phyloP scores from a whole-genome alignment of 768 basidiomycete genomes.

The Lactarius akahatsu region DNA sequence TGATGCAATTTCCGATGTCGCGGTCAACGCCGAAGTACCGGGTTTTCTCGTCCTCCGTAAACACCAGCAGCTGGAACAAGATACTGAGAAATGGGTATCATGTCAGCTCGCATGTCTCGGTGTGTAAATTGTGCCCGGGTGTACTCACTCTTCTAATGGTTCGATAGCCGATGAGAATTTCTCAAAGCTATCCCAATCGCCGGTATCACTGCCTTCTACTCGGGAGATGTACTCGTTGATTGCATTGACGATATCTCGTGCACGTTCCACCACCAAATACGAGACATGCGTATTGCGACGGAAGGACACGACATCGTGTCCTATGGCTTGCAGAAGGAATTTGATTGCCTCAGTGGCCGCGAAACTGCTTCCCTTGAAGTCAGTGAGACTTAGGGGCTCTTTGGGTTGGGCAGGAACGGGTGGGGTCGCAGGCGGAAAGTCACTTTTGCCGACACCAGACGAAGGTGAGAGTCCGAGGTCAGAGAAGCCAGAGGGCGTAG shows the following conservation, averaged over 20 bases:
- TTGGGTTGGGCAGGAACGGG: neutral
- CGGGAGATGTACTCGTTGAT: constrained; percentile 26
- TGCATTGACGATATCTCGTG: constrained; percentile 24
- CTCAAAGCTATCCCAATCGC: constrained; percentile 27
- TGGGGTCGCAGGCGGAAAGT: neutral
- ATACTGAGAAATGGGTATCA: constrained; percentile 1
- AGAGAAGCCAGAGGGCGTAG: neutral
- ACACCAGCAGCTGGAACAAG: constrained; percentile 16
- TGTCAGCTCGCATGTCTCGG: neutral
- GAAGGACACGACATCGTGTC: constrained; percentile 24
- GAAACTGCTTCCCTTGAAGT: neutral
- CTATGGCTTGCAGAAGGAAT: constrained; percentile 23
- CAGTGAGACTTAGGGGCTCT: constrained; percentile 6
- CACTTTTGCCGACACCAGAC: neutral
- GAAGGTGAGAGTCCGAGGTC: neutral
- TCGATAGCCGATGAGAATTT: constrained; percentile 29
- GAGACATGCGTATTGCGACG: constrained; percentile 29
- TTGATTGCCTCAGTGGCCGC: constrained; percentile 28
- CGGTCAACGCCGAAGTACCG: constrained; percentile 8
- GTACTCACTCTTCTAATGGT: constrained; percentile 28
- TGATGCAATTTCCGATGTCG: neutral
- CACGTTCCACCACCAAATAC: constrained; percentile 27
- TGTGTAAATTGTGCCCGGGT: neutral
- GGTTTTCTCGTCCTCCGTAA: constrained; percentile 20
- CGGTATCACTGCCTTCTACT: constrained; percentile 13